A percentile compares a stretch with the other conserved stretches of the same genome.
phyloP scores from a whole-genome alignment of 129 eudicot species.

The Daucus carota region DH1_v3.0 NC_030383.2:37006501-37007000 shows the following conservation, averaged over 20 bases:
- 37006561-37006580: background rate
- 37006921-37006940: background rate
- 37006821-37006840: slow-evolving; percentile 48
- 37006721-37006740: slow-evolving; percentile 41
- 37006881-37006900: background rate
- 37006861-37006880: slow-evolving; percentile 24
- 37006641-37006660: slow-evolving; percentile 12
- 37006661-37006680: slow-evolving; percentile 11
- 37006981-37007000: slow-evolving; percentile 23
- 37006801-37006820: slow-evolving; percentile 58
- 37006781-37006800: slow-evolving; percentile 49
- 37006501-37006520: background rate
- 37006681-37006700: slow-evolving; percentile 20
- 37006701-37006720: slow-evolving; percentile 28
- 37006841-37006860: slow-evolving; percentile 33
- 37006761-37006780: slow-evolving; percentile 69
- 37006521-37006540: background rate
- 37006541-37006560: background rate
- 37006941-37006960: slow-evolving; percentile 39
- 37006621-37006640: slow-evolving; percentile 29
- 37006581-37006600: slow-evolving; percentile 82
- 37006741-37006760: slow-evolving; percentile 53
- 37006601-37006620: slow-evolving; percentile 60
- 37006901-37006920: background rate
- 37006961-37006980: slow-evolving; percentile 42